Base-by-base conservation (phyloP, 2,329 filamentous ascomycete species). In the Aspergillus sp. region DNA sequence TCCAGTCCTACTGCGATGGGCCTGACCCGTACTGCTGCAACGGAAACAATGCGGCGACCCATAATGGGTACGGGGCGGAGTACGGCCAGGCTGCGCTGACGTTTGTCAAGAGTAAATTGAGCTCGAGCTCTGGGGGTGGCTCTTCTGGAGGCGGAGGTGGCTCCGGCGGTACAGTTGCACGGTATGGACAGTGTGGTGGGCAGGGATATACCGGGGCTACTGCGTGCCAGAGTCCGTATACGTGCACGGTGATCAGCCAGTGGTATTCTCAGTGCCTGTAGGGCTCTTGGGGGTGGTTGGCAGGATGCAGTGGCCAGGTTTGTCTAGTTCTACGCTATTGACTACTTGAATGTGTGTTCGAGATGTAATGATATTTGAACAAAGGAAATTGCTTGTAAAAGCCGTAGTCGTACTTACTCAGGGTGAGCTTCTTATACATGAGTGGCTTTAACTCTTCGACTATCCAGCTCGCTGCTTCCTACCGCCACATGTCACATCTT, bases 21-120 rank as follows among this genome's bases (percentile, higher is more conserved):
- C 63, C 79, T 3, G 84, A 87, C 57, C 83, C 83, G 0, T 87
- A 84, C 71, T 87, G 85, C 76, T 87, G 83, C 69, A 84, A 79
- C 40, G 85, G 84, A 45, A 84, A 78, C 60, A 76, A 86, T 54
- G 74, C 77, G 22, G 79, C 80, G 60, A 76, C 79, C 6, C 84
- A 87, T 66, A 80, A 85, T 65, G 78, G 82, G 46, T 87, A 88
- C 53, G 83, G 80, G 2, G 71, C 65, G 55, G 81, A 81, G 60
- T 87, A 88, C 54, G 84, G 84, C 1, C 64, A 75, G 6, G 73
- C 83, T 60, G 84, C 84, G 1, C 64, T 87, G 38, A 58, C 73
- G 0, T 88, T 87, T 58, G 80, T 86, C 55, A 77, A 82, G 66
- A 74, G 68, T 62, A 63, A 65, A 26, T 49, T 63, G n/a, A 17